phyloP scores from a whole-genome alignment of 2,329 filamentous ascomycete genomes.

The Dothiorella sarmentorum region DNA sequence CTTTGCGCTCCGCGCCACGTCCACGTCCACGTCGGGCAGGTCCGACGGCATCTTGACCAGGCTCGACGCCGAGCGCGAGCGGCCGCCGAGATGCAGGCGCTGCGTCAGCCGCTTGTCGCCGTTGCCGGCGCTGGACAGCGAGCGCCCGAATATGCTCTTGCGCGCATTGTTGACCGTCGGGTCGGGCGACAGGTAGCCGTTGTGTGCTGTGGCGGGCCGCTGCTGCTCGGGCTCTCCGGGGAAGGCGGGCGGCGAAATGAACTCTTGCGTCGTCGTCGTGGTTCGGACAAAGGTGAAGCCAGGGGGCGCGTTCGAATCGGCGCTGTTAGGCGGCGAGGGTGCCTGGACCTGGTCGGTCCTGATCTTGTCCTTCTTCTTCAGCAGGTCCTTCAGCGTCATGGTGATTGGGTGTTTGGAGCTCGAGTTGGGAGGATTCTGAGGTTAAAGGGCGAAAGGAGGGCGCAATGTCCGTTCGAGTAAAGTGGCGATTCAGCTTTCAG shows the following conservation, averaged over 20 bases:
- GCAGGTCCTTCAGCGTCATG: conserved; percentile 59
- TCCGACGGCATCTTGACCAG: conserved; percentile 75
- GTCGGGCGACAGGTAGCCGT: conserved; percentile 4
- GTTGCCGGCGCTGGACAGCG: conserved; percentile 27
- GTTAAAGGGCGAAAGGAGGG: not conserved
- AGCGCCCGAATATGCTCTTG: conserved; percentile 24
- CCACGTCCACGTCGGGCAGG: conserved; percentile 67
- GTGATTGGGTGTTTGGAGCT: conserved; percentile 23
- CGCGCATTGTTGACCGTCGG: conserved; percentile 24
- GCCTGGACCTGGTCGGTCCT: conserved; percentile 28
- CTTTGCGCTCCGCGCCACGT: conserved; percentile 41
- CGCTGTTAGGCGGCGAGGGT: not conserved
- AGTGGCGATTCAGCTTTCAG: not conserved
- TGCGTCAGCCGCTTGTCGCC: conserved; percentile 58
- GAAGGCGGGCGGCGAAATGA: conserved; percentile 66
- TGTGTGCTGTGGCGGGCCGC: not conserved
- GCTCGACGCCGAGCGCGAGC: conserved; percentile 52
- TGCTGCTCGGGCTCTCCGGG: conserved; percentile 46
- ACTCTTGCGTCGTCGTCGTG: conserved; percentile 76
- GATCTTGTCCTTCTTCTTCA: conserved; percentile 61
- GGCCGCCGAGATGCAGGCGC: conserved; percentile 59
- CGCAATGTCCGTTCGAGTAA: not conserved
- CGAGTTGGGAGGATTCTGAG: not conserved
- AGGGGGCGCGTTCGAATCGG: conserved; percentile 25
- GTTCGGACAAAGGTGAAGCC: conserved; percentile 77